Base-by-base conservation (phyloP, 2,329 filamentous ascomycete species). In the Penicillium sp. region DNA sequence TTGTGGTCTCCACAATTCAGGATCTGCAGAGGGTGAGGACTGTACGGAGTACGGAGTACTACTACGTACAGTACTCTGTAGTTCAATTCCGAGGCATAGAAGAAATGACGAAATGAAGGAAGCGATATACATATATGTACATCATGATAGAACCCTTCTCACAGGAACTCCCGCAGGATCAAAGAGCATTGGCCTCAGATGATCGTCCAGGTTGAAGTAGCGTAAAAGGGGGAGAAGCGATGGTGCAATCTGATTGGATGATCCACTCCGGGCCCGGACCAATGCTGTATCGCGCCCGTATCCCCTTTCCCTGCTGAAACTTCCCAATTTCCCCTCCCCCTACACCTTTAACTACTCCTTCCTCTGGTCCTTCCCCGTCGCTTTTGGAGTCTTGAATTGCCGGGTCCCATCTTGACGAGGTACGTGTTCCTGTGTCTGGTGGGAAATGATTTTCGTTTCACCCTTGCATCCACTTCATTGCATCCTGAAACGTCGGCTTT, bases 281-380 rank as follows among this genome's bases (percentile, higher is more conserved):
- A 5, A 11, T 27, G 25, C 4, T 27, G 42, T 53, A 48, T 35
- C 44, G 33, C 29, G n/a, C 4, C 15, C 26, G 46, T 51, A 52
- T 49, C 44, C 41, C 47, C 50, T 49, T 55, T 54, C 47, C 30
- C 39, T 47, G 41, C 46, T 54, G 47, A 54, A 52, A 51, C 47
- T 51, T 51, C 44, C 39, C 49, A 39, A 49, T 46, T 52, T 50
- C 42, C 44, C 51, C 38, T 39, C 47, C 44, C 52, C 51, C 50
- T 47, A 51, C 53, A 52, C 46, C 50, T 54, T 41, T 13, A 32
- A 49, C 40, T 50, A 25, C 32, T 45, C 45, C 39, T 27, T 39
- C 42, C 36, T 36, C 4, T 27, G 25, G 6, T 37, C 9, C 37
- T 44, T 50, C 39, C 31, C 32, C 26, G n/a, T n/a, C n/a, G n/a